Base-by-base conservation (phyloP, 225 moss, liverwort and hornwort species). In the Marchantia polymorpha region DNA sequence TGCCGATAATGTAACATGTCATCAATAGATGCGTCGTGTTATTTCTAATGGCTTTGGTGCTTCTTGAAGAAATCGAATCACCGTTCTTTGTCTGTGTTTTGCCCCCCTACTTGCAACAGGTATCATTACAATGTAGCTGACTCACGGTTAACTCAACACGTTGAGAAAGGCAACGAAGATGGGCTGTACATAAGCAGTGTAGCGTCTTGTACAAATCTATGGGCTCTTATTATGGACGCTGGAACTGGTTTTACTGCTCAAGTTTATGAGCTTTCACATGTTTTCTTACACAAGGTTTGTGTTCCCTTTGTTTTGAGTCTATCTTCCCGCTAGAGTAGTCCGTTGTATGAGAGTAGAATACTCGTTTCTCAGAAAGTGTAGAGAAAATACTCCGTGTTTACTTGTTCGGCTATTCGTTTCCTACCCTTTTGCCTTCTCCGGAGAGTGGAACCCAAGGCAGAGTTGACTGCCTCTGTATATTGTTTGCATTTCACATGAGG, bases 181-280 rank as follows among this genome's bases (percentile, higher is more conserved):
- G 97, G 97, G 79, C 89, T 99, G 93, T 99, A 99, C 87, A 99
- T 99, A 91, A 99, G 97, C 92, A 99, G 97, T 81, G 97, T 99
- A 82, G 92, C 97, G 78, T 99, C 97, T 78, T 99, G 97, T 93
- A 99, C 97, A 91, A 99, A 94, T 87, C 89, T 99, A 64, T 99
- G 97, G 97, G 97, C 97, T 63, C 92, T 99, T 19, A 99, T 99
- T 39, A 99, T 99, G 97, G 97, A 99, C 81, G 97, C 97, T 58
- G 97, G 97, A 68, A 99, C 97, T 39, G 94, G 94, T 66, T 99
- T 99, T 72, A 89, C 81, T 77, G 97, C 94, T 53, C 97, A 99
- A 91, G 94, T 94, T 49, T 99, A 99, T 72, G 97, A 99, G 82
- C 97, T 99, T 74, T 94, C 94, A 0, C 97, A 92, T 90, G 97